A percentile compares a stretch with the other conserved stretches of the same genome.
Conservation (phyloP, 768 basidiomycete genomes). For the Mycena metata region DNA sequence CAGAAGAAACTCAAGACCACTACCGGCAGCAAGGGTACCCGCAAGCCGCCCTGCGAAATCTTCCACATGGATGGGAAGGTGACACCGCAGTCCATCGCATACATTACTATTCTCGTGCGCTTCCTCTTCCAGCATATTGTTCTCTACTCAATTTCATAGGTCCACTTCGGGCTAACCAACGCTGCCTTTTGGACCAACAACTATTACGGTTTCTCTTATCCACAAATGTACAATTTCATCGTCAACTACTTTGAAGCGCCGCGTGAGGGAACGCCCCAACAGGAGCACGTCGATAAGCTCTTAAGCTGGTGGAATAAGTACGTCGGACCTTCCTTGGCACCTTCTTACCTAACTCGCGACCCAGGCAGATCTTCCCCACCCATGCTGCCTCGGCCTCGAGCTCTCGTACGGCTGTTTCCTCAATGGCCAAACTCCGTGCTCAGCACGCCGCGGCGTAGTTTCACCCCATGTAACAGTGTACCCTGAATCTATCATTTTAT, state of each 20-base stretch:
- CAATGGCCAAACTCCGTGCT: constrained; percentile 5
- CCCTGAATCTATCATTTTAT: too few relatives aligned
- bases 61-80: constrained; percentile 31
- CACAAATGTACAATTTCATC: too few relatives aligned
- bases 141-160: too few relatives aligned
- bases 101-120: constrained; percentile 17
- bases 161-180: background rate
- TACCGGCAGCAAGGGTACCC: background rate
- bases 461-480: too few relatives aligned
- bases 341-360: background rate
- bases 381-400: constrained; percentile 8
- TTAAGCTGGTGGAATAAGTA: constrained; percentile 23
- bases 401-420: background rate
- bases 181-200: background rate
- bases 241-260: constrained; percentile 30
- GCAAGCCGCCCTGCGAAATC: constrained; percentile 22
- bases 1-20: constrained; percentile 11
- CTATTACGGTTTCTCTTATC: constrained; percentile 16
- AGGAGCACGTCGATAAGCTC: constrained; percentile 10
- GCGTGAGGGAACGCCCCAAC: constrained; percentile 4
- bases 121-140: too few relatives aligned
- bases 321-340: background rate
- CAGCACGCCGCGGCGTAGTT: too few relatives aligned
- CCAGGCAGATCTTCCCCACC: constrained; percentile 22
- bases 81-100: constrained; percentile 26